Conservation (phyloP, 371 early-diverging fungal genomes). For the Rhizopus stolonifer region DNA sequence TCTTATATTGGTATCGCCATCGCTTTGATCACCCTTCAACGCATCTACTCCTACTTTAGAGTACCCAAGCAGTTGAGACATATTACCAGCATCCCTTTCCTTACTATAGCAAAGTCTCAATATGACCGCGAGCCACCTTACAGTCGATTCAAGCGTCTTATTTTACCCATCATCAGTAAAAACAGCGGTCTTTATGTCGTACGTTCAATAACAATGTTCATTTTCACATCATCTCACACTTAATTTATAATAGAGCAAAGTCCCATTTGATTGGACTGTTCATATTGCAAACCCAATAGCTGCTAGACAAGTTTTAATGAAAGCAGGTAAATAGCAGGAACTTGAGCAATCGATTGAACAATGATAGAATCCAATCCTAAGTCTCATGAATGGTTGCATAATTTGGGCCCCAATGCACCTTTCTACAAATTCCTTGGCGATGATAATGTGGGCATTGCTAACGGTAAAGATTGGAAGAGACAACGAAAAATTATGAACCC, state of each 20-base stretch:
- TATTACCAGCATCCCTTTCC: neutral
- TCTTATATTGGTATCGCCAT: slow-evolving; percentile 6
- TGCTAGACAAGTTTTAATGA: slow-evolving; percentile 27
- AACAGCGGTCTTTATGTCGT: neutral
- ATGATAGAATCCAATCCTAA: slow-evolving; percentile 11
- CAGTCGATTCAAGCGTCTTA: neutral
- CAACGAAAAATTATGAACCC: slow-evolving; percentile 40
- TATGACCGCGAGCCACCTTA: neutral
- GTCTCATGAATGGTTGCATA: slow-evolving; percentile 7
- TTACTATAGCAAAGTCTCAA: neutral
- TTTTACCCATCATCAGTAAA: neutral
- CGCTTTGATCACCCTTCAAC: neutral
- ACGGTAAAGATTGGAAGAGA: slow-evolving; percentile 39
- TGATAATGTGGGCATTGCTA: slow-evolving; percentile 28
- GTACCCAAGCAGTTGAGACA: slow-evolving; percentile 7
- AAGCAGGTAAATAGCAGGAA: slow-evolving; percentile 26
- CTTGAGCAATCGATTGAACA: neutral
- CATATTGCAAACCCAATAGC: slow-evolving; percentile 28
- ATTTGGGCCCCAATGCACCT: slow-evolving; percentile 10
- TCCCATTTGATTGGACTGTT: slow-evolving; percentile 33
- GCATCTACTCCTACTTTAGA: neutral
- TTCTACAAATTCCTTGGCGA: slow-evolving; percentile 25
- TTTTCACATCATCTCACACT: no score
- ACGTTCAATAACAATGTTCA: neutral
- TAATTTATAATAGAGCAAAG: slow-evolving; percentile 15